Conservation (phyloP, 345 rosid species). For the Eucalyptus regnans region DNA sequence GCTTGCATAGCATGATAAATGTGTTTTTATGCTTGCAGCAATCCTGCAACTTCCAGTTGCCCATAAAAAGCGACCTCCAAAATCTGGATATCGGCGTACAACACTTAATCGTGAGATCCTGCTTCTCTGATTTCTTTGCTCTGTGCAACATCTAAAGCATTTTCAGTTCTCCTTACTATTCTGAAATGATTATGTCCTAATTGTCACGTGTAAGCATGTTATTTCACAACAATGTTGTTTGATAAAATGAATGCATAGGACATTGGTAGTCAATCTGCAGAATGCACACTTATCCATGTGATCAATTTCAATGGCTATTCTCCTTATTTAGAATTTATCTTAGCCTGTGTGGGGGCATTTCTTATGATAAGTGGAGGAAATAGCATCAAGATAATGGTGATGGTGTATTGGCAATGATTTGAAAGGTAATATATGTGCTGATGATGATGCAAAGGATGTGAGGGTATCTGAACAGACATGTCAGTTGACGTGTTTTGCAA, state of each 20-base stretch:
- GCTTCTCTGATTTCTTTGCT: not conserved
- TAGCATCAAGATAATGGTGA: not conserved
- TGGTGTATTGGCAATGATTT: not conserved
- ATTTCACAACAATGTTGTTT: not conserved
- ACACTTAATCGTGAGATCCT: conserved; percentile 60
- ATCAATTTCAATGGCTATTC: not conserved
- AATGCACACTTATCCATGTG: not conserved
- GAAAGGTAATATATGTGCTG: not conserved
- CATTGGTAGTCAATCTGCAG: not conserved
- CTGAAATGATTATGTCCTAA: not conserved
- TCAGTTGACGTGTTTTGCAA: not conserved
- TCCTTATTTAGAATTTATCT: not conserved
- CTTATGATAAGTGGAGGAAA: not conserved
- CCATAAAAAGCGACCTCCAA: conserved; percentile 66
- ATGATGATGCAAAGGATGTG: not conserved
- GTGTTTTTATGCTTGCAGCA: conserved; percentile 31
- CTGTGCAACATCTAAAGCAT: not conserved
- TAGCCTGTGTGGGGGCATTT: not conserved
- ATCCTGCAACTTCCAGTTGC: conserved; percentile 81
- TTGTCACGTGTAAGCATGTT: not conserved
- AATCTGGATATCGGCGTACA: conserved; percentile 79
- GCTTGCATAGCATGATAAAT: not conserved
- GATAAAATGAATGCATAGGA: not conserved
- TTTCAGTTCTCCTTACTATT: not conserved
- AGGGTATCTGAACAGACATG: not conserved